These are phyloP conservation scores for Danielia oregonensis DNA, from an alignment of 805 yeast genomes.

Conservation along the genomic window DNA sequence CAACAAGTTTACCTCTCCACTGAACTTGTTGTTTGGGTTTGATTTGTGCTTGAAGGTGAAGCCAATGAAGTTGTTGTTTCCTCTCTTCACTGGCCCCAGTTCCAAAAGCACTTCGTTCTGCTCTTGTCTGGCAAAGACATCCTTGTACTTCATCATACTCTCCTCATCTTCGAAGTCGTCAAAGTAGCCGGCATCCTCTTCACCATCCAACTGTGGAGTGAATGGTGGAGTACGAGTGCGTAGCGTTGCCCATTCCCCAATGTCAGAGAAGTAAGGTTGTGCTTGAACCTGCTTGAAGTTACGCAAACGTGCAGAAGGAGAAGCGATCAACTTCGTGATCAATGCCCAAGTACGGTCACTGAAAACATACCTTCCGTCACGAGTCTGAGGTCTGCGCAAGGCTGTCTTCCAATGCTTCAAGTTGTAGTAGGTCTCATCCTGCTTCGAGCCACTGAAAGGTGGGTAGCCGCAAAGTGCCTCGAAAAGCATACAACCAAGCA, in stretches of 20 bases:
- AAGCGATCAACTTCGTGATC: conserved; percentile 73
- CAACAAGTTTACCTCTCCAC: conserved; percentile 36
- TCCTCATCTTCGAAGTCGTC: conserved; percentile 96
- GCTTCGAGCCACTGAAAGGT: conserved; percentile 90
- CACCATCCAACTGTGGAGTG: conserved; percentile 94
- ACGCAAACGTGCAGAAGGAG: conserved; percentile 70
- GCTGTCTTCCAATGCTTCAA: conserved; percentile 90
- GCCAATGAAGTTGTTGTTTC: conserved; percentile 69
- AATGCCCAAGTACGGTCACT: conserved; percentile 96
- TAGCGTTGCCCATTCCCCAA: conserved; percentile 64
- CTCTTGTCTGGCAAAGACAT: conserved; percentile 88
- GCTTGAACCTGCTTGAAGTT: conserved; percentile 77
- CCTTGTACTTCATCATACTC: conserved; percentile 96
- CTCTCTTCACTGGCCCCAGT: conserved; percentile 49
- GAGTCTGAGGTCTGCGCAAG: conserved; percentile 84
- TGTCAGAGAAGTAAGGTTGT: conserved; percentile 80
- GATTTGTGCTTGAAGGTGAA: conserved; percentile 89
- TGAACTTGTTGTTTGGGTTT: conserved; percentile 50
- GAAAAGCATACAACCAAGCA: conserved; percentile 93
- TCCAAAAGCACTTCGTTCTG: conserved; percentile 80
- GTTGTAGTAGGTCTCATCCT: conserved; percentile 93
- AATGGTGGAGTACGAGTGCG: conserved; percentile 84
- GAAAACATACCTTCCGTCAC: conserved; percentile 86
- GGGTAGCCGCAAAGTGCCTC: conserved; percentile 97
- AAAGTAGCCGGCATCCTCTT: conserved; percentile 97